Conservation (phyloP, 164 flowering plant genomes). For the Cinnamomum chago region DNA sequence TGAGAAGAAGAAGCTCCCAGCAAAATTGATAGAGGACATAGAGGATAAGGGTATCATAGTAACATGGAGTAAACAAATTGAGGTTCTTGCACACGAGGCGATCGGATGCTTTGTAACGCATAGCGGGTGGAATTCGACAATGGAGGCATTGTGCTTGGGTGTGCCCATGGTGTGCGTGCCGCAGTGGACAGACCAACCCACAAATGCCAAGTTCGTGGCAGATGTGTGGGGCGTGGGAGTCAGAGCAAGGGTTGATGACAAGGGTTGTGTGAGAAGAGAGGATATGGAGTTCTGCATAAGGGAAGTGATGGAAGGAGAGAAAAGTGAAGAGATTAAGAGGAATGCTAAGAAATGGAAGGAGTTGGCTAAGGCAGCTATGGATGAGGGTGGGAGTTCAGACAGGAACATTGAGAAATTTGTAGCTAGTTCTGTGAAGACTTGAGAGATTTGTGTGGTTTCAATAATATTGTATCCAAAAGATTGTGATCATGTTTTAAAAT, state of each 20-base stretch:
- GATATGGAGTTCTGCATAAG: slow-evolving; percentile 11
- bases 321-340: slow-evolving; percentile 8
- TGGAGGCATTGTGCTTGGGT: slow-evolving; percentile 20
- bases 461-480: neutral
- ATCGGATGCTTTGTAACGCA: slow-evolving; percentile 26
- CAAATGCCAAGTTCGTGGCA: slow-evolving; percentile 15
- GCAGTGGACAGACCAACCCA: slow-evolving; percentile 21
- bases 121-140: slow-evolving; percentile 26
- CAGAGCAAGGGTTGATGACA: slow-evolving; percentile 13
- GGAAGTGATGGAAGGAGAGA: slow-evolving; percentile 24
- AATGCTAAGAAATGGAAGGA: slow-evolving; percentile 17
- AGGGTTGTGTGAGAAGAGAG: slow-evolving; percentile 13
- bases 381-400: slow-evolving; percentile 20
- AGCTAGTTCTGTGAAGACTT: slow-evolving; percentile 5
- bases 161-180: slow-evolving; percentile 25
- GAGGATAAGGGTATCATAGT: slow-evolving; percentile 25
- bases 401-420: slow-evolving; percentile 19
- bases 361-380: slow-evolving; percentile 15
- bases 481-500: no score
- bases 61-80: slow-evolving; percentile 28
- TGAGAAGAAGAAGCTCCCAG: slow-evolving; percentile 20
- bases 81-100: slow-evolving; percentile 22
- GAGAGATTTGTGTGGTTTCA: neutral
- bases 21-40: slow-evolving; percentile 9
- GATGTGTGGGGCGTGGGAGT: slow-evolving; percentile 25